Conservation (phyloP, 768 basidiomycete genomes). For the Mycena albidolilacea region DNA sequence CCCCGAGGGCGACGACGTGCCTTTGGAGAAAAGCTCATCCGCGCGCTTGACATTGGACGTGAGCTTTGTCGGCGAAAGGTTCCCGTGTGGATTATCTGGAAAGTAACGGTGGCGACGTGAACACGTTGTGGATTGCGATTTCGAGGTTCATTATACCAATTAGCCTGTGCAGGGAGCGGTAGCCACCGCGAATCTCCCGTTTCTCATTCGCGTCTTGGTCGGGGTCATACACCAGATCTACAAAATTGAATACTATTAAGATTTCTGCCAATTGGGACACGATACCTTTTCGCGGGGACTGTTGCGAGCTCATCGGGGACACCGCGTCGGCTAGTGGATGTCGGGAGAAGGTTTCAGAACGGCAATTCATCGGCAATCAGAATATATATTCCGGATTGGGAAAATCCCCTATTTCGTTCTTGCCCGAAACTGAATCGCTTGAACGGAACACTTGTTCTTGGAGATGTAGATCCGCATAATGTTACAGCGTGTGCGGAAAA, state of each 20-base stretch:
- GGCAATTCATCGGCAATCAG: no score
- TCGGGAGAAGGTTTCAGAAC: no score
- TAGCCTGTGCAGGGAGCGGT: conserved; percentile 20
- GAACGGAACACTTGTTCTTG: no score
- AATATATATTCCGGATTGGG: no score
- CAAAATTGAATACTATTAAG: not conserved
- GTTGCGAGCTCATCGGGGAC: conserved; percentile 7
- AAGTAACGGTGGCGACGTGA: not conserved
- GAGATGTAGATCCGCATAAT: no score
- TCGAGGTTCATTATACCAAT: not conserved
- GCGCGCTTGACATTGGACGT: conserved; percentile 68
- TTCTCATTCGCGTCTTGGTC: conserved; percentile 24
- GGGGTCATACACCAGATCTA: conserved; percentile 25
- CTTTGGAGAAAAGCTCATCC: conserved; percentile 75
- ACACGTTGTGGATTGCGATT: no score
- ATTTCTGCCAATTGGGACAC: not conserved
- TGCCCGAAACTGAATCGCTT: no score
- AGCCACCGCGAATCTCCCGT: conserved; percentile 21
- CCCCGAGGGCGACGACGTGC: conserved; percentile 46
- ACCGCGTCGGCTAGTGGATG: no score
- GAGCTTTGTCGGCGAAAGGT: conserved; percentile 69
- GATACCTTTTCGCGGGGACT: conserved; percentile 12
- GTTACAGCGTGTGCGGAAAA: no score
- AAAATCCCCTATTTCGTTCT: no score
- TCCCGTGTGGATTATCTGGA: conserved; percentile 34